phyloP scores from a whole-genome alignment of 2,329 filamentous ascomycete species.

The Didymella glomerata region DNA sequence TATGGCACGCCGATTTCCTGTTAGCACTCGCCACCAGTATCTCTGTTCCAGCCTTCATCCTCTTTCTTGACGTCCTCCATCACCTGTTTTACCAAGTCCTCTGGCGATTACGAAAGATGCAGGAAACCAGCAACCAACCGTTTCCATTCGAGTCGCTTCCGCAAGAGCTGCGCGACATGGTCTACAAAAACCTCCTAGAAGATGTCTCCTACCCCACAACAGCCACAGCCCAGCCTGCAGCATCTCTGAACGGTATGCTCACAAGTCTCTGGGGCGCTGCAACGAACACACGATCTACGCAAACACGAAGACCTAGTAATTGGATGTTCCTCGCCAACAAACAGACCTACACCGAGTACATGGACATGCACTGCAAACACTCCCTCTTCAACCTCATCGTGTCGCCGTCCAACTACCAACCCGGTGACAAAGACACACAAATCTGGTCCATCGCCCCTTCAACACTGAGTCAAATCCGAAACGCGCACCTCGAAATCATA shows the following conservation, averaged over 20 bases:
- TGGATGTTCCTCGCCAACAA: constrained; percentile 23
- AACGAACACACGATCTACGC: neutral
- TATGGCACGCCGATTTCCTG: neutral
- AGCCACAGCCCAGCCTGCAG: constrained; percentile 20
- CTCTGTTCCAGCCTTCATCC: neutral
- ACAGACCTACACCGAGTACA: constrained; percentile 48
- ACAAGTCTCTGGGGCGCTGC: constrained; percentile 5
- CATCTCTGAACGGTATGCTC: constrained; percentile 33
- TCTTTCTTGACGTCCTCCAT: constrained; percentile 24
- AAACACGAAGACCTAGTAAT: constrained; percentile 2
- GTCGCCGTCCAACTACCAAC: constrained; percentile 42
- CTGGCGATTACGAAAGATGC: constrained; percentile 32
- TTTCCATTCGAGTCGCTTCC: constrained; percentile 45
- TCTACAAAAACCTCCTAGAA: constrained; percentile 44
- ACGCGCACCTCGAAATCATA: constrained; percentile 43
- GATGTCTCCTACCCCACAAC: constrained; percentile 42
- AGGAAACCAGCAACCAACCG: constrained; percentile 26
- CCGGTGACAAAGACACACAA: constrained; percentile 11
- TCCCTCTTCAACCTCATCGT: constrained; percentile 45
- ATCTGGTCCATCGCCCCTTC: constrained; percentile 44
- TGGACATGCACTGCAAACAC: constrained; percentile 45
- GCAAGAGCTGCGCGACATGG: constrained; percentile 45
- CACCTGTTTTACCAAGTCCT: constrained; percentile 24
- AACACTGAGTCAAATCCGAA: constrained; percentile 34
- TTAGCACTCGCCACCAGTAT: constrained; percentile 3